phyloP scores from a whole-genome alignment of 164 flowering plant genomes.

The Vitis vinifera region DNA sequence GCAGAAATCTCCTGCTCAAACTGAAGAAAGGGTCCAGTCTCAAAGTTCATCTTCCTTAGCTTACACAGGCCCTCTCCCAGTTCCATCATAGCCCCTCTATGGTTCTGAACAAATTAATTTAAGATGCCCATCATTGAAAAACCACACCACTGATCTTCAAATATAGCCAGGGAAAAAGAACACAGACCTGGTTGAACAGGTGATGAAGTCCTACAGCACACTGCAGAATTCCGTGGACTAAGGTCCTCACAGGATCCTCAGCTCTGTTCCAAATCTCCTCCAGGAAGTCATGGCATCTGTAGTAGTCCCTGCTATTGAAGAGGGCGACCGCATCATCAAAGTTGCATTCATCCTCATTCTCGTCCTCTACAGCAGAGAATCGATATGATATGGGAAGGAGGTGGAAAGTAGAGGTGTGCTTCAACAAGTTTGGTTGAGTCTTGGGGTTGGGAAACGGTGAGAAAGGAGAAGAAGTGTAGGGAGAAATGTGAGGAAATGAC shows the following conservation, averaged over 20 bases:
- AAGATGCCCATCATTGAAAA: background rate
- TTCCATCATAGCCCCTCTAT: constrained; percentile 96
- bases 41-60: constrained; percentile 72
- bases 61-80: constrained; percentile 87
- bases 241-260: constrained; percentile 64
- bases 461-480: no score
- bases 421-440: no score
- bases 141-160: background rate
- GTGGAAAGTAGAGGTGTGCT: no score
- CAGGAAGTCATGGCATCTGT: constrained; percentile 75
- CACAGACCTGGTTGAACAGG: constrained; percentile 62
- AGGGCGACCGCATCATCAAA: constrained; percentile 66
- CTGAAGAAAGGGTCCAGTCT: constrained; percentile 60
- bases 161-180: background rate
- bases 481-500: no score
- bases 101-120: constrained; percentile 45
- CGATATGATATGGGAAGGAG: constrained; percentile 8
- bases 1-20: constrained; percentile 75
- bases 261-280: constrained; percentile 77
- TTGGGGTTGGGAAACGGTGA: no score
- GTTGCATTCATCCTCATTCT: constrained; percentile 26
- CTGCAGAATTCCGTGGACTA: constrained; percentile 76
- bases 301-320: constrained; percentile 68
- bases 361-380: constrained; percentile 13
- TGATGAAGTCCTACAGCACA: constrained; percentile 92